Percentiles rank a stretch among this genome's conserved stretches.
Conservation (phyloP, 2,329 filamentous ascomycete species). For the Pezicula neosporulosa region DNA sequence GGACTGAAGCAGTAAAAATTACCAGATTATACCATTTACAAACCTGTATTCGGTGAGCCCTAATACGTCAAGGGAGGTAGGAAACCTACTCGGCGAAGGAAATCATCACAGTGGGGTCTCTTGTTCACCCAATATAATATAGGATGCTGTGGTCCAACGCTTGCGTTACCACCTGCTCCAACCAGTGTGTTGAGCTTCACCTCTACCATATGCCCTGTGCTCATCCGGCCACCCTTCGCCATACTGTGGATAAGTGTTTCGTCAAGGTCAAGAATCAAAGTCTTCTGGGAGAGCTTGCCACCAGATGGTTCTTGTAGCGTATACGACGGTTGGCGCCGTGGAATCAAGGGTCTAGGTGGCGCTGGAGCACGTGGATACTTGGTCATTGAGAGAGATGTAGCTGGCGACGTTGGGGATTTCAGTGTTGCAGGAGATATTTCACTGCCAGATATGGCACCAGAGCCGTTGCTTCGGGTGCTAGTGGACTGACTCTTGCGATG, state of each 20-base stretch:
- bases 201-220: slow-evolving; percentile 97
- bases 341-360: slow-evolving; percentile 86
- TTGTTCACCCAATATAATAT: slow-evolving; percentile 99
- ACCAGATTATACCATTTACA: slow-evolving; percentile 99
- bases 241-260: slow-evolving; percentile 98
- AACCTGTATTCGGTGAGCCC: slow-evolving; percentile 49
- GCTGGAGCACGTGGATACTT: slow-evolving; percentile 88
- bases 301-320: slow-evolving; percentile 49
- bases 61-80: not conserved
- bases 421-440: slow-evolving; percentile 69
- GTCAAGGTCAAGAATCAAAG: slow-evolving; percentile 90
- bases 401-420: slow-evolving; percentile 89
- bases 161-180: slow-evolving; percentile 61
- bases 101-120: slow-evolving; percentile 94
- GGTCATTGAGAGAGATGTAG: slow-evolving; percentile 64
- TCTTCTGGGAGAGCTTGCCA: slow-evolving; percentile 71
- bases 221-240: slow-evolving; percentile 93
- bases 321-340: slow-evolving; percentile 85
- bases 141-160: slow-evolving; percentile 81
- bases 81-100: slow-evolving; percentile 71
- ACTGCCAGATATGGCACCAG: slow-evolving; percentile 27
- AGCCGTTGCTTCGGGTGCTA: slow-evolving; percentile 37
- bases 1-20: slow-evolving; percentile 93
- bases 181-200: slow-evolving; percentile 78
- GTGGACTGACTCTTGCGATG: slow-evolving; percentile 56